A percentile compares a stretch with the other conserved stretches of the same genome.
These are phyloP conservation scores for Wickerhamomyces chaumierensis DNA, from an alignment of 805 yeast species.

Conservation along the genomic window DNA sequence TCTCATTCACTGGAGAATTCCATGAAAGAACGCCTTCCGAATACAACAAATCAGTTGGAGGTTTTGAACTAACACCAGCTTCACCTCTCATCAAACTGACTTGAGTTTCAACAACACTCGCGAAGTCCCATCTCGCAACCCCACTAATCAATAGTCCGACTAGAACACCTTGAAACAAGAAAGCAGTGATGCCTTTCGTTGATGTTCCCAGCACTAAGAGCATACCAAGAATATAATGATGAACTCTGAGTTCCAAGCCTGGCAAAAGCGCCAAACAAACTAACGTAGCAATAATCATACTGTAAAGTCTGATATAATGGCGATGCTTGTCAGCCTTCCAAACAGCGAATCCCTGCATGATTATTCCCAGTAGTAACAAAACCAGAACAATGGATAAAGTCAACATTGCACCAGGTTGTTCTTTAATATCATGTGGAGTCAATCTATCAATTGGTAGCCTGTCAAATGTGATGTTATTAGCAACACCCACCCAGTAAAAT, in stretches of 20 bases:
- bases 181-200: constrained; percentile 58
- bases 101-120: constrained; percentile 74
- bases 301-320: constrained; percentile 46
- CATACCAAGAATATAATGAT: constrained; percentile 74
- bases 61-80: constrained; percentile 39
- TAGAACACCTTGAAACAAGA: constrained; percentile 74
- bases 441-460: constrained; percentile 80
- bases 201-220: constrained; percentile 75
- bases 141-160: constrained; percentile 79
- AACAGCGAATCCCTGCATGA: constrained; percentile 64
- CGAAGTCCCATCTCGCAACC: constrained; percentile 87
- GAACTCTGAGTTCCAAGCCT: constrained; percentile 63
- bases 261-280: constrained; percentile 40
- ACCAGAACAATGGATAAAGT: constrained; percentile 45
- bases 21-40: constrained; percentile 15
- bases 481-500: constrained; percentile 70
- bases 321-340: constrained; percentile 71
- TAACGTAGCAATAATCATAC: constrained; percentile 30
- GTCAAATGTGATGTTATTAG: constrained; percentile 84
- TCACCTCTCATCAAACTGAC: constrained; percentile 60
- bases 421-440: constrained; percentile 55
- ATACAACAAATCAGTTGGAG: constrained; percentile 33
- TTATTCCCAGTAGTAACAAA: constrained; percentile 40
- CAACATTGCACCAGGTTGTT: constrained; percentile 65
- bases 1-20: constrained; percentile 5